These are phyloP conservation scores for Lentinus tigrinus DNA, from an alignment of 768 basidiomycete genomes.

Conservation along the genomic window DNA sequence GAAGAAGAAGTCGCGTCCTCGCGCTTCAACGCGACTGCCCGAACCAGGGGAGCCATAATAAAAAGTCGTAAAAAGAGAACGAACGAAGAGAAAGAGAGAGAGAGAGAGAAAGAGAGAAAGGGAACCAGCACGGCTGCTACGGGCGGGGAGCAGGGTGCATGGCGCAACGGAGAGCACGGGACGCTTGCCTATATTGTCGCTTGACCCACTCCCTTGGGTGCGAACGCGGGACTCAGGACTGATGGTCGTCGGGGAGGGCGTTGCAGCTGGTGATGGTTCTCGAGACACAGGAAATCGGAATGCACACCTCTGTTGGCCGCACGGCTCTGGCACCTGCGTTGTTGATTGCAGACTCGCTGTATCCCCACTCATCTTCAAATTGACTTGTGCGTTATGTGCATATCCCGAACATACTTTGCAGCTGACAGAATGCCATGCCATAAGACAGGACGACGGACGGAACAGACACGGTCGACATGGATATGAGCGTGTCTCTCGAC, in stretches of 20 bases:
- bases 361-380: no score
- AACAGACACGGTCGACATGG: no score
- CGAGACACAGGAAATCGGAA: neutral
- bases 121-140: slow-evolving; percentile 8
- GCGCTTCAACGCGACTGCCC: slow-evolving; percentile 17
- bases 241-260: slow-evolving; percentile 18
- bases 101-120: neutral
- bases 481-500: no score
- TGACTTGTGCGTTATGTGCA: no score
- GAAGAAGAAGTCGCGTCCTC: slow-evolving; percentile 12
- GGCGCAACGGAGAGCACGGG: neutral
- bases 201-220: neutral
- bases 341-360: neutral
- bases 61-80: neutral
- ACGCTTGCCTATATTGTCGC: slow-evolving; percentile 1
- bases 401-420: no score
- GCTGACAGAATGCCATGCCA: no score
- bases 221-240: neutral
- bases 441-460: no score
- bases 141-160: slow-evolving; percentile 15
- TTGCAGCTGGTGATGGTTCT: slow-evolving; percentile 11
- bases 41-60: slow-evolving; percentile 13
- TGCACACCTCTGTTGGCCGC: slow-evolving; percentile 6
- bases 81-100: neutral
- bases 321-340: neutral